Evolutionary conservation across 2,329 filamentous ascomycete genomes (phyloP).

Genomic region (Daldinia sp.): DNA sequence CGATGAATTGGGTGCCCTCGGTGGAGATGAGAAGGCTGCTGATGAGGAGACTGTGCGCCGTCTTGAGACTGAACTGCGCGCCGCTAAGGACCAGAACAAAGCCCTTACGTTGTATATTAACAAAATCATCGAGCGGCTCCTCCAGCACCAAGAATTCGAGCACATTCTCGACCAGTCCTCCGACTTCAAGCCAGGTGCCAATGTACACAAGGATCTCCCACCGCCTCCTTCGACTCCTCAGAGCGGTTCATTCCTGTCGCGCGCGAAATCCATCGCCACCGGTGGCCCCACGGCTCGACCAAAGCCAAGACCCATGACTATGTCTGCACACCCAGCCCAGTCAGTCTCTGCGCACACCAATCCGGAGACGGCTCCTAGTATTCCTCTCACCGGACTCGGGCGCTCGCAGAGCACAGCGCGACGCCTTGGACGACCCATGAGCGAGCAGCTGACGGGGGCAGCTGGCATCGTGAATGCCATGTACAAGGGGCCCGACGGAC

Average conservation of each 20-base stretch:
- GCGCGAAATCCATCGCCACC: slow-evolving; percentile 71
- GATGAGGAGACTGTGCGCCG: slow-evolving; percentile 75
- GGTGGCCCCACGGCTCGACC: slow-evolving; percentile 54
- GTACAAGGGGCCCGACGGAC: slow-evolving; percentile 80
- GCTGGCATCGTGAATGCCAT: slow-evolving; percentile 88
- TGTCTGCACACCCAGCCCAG: slow-evolving; percentile 50
- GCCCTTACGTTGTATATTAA: slow-evolving; percentile 98
- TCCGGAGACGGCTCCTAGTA: slow-evolving; percentile 79
- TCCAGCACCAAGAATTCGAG: slow-evolving; percentile 96
- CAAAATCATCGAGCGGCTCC: slow-evolving; percentile 95
- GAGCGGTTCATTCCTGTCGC: slow-evolving; percentile 67
- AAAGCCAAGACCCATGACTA: slow-evolving; percentile 68
- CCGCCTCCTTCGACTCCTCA: slow-evolving; percentile 73
- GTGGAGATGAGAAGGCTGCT: slow-evolving; percentile 67
- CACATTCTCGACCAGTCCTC: slow-evolving; percentile 87
- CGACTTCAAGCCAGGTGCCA: slow-evolving; percentile 66
- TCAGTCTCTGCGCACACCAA: slow-evolving; percentile 66
- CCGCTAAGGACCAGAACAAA: slow-evolving; percentile 93
- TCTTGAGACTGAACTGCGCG: slow-evolving; percentile 82
- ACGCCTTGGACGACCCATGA: slow-evolving; percentile 66
- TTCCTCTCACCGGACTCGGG: slow-evolving; percentile 71
- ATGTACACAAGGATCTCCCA: slow-evolving; percentile 87
- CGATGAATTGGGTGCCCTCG: slow-evolving; percentile 83
- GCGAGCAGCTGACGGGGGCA: slow-evolving; percentile 71
- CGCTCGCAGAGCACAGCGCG: slow-evolving; percentile 67